Base-by-base conservation (phyloP, 768 basidiomycete genomes). In the Tylopilus plumbeoviolaceoides region DNA sequence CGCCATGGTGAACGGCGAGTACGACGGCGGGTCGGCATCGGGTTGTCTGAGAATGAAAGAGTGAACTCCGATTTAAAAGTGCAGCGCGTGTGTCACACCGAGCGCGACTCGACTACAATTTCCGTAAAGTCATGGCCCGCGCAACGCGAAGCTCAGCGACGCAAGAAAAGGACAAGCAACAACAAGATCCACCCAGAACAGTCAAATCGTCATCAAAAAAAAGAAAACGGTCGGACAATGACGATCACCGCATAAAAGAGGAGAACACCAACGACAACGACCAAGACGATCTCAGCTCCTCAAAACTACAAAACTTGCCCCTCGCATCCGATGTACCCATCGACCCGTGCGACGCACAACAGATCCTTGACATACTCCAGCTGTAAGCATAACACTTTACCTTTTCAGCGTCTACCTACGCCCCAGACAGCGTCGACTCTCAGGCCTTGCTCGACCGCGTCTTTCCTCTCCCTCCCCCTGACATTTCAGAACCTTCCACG, bases 371-470 rank as follows among this genome's bases (percentile, higher is more conserved):
- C 61, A 74, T 86, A 48, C 78, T 87, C 51, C 74, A 80, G 59
- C 71, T 74, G 83, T 84, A 55, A 54, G 76, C 72, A 15, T 28
- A 0, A 17, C 18, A n/a, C 14, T 17, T 47, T 39, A 31, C 23
- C 21, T 27, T 12, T 2, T 18, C 36, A 12, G 38, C 46, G 6
- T 25, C 30, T 33, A 28, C 33, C 40, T 46, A 50, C 60, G 41
- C 35, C 7, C 55, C 47, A 41, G 44, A 20, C 35, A 88, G 87
- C 59, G 71, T 82, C 55, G 90, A 92, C 67, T 77, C 77, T 0
- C 88, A 89, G 58, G 87, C 84, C 44, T 74, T 92, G 5, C 81
- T 92, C 10, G 89, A 91, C 75, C 85, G 89, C 59, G 85, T 88
- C 57, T 86, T 87, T 63, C 81, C 84, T 35, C 72, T 83, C 21